Conservation (phyloP, 768 basidiomycete genomes). For the Paxillus ammoniavirescens region DNA sequence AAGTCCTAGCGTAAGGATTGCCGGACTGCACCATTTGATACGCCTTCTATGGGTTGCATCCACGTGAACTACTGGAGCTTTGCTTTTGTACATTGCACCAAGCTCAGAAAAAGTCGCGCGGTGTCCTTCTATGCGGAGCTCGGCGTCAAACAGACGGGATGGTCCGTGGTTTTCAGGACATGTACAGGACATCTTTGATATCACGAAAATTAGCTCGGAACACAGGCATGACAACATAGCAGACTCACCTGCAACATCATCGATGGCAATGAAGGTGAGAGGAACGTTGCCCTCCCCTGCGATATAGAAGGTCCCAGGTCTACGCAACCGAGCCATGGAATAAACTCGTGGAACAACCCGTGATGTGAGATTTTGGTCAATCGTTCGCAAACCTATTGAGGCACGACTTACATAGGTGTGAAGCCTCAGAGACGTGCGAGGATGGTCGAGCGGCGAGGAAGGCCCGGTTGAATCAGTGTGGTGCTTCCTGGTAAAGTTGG, state of each 20-base stretch:
- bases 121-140: constrained; percentile 4
- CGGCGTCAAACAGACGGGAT: background rate
- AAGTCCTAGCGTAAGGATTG: background rate
- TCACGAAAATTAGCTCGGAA: background rate
- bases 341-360: constrained; percentile 13
- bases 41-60: background rate
- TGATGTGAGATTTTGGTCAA: background rate
- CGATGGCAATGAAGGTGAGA: constrained; percentile 7
- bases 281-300: constrained; percentile 11
- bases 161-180: constrained; percentile 4
- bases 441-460: constrained; percentile 8
- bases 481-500: background rate
- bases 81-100: constrained; percentile 1
- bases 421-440: constrained; percentile 3
- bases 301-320: constrained; percentile 12
- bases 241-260: constrained; percentile 10
- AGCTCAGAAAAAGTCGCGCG: background rate
- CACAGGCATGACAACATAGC: constrained; percentile 1
- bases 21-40: background rate
- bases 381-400: background rate
- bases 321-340: constrained; percentile 9
- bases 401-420: constrained; percentile 7
- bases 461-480: background rate
- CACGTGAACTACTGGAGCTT: background rate
- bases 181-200: constrained; percentile 3